A percentile compares a stretch with the other conserved stretches of the same genome.
These are phyloP conservation scores for Bimuria novae-zelandiae DNA, from an alignment of 2,329 filamentous ascomycete species.

Conservation along the genomic window DNA sequence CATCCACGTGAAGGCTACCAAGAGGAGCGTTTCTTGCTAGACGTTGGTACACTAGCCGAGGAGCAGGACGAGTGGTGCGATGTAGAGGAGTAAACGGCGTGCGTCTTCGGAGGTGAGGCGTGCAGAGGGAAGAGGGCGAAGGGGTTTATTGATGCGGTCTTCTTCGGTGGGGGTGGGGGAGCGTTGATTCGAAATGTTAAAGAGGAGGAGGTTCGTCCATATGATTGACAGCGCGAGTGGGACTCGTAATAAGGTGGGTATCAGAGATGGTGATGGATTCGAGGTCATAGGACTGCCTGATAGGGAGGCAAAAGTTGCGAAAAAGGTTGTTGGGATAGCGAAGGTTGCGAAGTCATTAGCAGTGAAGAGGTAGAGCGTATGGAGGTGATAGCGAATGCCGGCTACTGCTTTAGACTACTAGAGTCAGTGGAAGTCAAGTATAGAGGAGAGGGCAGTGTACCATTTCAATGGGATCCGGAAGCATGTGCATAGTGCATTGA, in stretches of 20 bases:
- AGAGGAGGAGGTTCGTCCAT: conserved; percentile 48
- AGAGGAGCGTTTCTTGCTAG: conserved; percentile 31
- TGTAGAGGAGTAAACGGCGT: conserved; percentile 1
- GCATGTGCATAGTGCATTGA: no score
- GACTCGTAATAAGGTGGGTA: conserved; percentile 6
- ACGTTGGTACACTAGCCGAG: conserved; percentile 25
- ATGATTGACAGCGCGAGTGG: conserved; percentile 14
- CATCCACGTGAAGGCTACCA: conserved; percentile 44
- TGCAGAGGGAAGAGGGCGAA: conserved; percentile 36
- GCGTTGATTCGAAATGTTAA: conserved; percentile 49
- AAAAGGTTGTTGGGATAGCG: conserved; percentile 20
- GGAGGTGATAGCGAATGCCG: not conserved
- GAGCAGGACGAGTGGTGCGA: conserved; percentile 9
- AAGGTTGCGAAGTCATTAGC: conserved; percentile 22
- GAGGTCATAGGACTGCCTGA: conserved; percentile 15
- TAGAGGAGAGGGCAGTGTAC: no score
- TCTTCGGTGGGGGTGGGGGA: conserved; percentile 37
- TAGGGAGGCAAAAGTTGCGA: conserved; percentile 18
- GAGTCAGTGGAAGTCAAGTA: no score
- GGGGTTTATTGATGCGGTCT: conserved; percentile 50
- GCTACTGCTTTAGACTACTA: not conserved
- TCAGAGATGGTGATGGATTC: not conserved
- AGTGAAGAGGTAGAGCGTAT: conserved; percentile 25
- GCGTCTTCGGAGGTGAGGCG: conserved; percentile 22
- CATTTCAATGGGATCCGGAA: no score